Base-by-base conservation (phyloP, 768 basidiomycete genomes). In the Postia placenta region DNA sequence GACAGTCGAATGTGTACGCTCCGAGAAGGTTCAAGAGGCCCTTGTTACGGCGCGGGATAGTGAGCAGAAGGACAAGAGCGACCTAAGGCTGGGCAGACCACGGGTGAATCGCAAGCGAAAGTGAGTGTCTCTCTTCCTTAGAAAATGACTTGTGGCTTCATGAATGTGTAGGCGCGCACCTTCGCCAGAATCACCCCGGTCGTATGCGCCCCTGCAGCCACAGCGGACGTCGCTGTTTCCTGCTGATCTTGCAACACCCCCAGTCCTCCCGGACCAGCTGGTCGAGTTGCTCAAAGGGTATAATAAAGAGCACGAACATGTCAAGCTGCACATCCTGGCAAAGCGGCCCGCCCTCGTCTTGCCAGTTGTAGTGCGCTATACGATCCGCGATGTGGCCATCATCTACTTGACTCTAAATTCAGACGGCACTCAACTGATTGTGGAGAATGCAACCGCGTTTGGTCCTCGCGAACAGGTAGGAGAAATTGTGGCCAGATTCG, bases 381-480 rank as follows among this genome's bases (percentile, higher is more conserved):
- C 69, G 14, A 78, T 87, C 48, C 69, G 70, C 2, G 85, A 90
- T 55, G 80, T 88, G 42, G 65, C 88, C 48, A 78, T 72, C 5
- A 79, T 80, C 48, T 89, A 81, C 67, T 59, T 88, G 38, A 78
- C 75, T 5, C 64, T 73, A 45, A 64, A 57, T 2, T 48, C 50
- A 28, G 67, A 68, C 17, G 67, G 67, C 30, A 37, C 49, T 40
- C 36, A 42, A 55, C 66, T 81, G 33, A 54, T 75, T 11, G 74
- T 83, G 25, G 85, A 87, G 58, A 83, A 73, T 47, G 72, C 85
- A 38, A 73, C 80, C n/a, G 76, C 74, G 9, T 86, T 88, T 62
- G 87, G 84, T 5, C 80, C 87, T 20, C 71, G 87, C 57, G 88
- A 91, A 69, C 74, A 69, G 69, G 87, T 84, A 54, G 45, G 72